Evolutionary conservation across 345 rosid genomes (phyloP).

Genomic region (Linum tenue): DNA sequence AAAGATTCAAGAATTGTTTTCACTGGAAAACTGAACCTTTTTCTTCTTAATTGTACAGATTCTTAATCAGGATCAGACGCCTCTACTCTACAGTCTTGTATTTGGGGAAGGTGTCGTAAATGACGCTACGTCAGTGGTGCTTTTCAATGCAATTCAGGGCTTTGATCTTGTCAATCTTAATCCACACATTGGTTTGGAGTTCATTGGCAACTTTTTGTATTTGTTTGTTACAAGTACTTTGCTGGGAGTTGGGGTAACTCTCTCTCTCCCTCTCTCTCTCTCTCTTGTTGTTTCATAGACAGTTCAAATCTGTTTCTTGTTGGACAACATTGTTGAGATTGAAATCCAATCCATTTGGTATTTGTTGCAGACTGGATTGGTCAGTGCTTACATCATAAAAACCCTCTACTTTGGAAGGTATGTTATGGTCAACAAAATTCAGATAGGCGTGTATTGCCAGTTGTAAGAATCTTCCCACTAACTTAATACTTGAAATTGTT

Average conservation of each 20-base stretch:
- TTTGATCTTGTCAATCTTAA: slow-evolving; percentile 29
- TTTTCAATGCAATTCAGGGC: slow-evolving; percentile 55
- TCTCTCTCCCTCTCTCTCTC: slow-evolving; percentile 6
- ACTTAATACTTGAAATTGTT: not conserved
- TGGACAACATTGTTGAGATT: no score
- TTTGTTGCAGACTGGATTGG: slow-evolving; percentile 63
- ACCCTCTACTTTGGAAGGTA: slow-evolving; percentile 80
- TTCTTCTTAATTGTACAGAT: slow-evolving; percentile 26
- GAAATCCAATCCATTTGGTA: slow-evolving; percentile 8
- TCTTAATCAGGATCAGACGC: slow-evolving; percentile 73
- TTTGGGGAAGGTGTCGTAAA: slow-evolving; percentile 81
- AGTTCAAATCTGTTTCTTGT: slow-evolving; percentile 5
- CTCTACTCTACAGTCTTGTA: slow-evolving; percentile 61
- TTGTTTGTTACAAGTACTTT: slow-evolving; percentile 50
- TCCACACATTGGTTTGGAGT: slow-evolving; percentile 26
- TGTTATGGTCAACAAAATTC: not conserved
- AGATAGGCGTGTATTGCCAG: not conserved
- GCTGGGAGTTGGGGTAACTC: not conserved
- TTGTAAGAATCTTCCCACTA: not conserved
- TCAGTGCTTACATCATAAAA: slow-evolving; percentile 71
- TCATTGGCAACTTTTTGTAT: slow-evolving; percentile 56
- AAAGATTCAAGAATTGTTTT: not conserved
- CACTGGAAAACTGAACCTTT: not conserved
- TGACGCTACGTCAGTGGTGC: slow-evolving; percentile 73
- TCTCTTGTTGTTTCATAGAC: not conserved